Percentiles rank a stretch among this genome's conserved stretches.
phyloP scores from a whole-genome alignment of 768 basidiomycete genomes.

The Calocybe indica region DNA sequence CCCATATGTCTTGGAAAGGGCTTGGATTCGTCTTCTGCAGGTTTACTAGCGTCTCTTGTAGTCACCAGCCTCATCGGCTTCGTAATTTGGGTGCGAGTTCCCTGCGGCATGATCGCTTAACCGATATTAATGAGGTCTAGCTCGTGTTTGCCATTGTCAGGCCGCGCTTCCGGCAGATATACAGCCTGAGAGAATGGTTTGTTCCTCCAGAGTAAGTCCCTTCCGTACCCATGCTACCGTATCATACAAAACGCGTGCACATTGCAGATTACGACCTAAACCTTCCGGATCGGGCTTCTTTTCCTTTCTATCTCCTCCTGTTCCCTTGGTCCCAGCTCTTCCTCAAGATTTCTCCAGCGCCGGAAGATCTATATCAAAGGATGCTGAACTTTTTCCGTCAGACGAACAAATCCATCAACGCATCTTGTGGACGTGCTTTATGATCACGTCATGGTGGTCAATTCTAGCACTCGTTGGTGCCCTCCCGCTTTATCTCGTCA shows the following conservation, averaged over 20 bases:
- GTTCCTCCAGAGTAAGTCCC: slow-evolving; percentile 56
- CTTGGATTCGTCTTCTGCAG: slow-evolving; percentile 56
- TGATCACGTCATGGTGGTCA: slow-evolving; percentile 62
- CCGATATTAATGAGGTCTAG: slow-evolving; percentile 27
- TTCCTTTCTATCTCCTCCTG: slow-evolving; percentile 66
- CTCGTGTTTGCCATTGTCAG: slow-evolving; percentile 61
- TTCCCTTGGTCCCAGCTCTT: slow-evolving; percentile 57
- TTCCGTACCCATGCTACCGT: not conserved
- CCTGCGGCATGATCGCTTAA: not conserved
- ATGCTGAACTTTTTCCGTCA: slow-evolving; percentile 60
- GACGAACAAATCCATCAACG: slow-evolving; percentile 72
- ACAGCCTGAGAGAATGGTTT: slow-evolving; percentile 74
- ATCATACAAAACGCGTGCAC: slow-evolving; percentile 8
- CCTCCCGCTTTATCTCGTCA: slow-evolving; percentile 67
- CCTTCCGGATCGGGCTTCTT: slow-evolving; percentile 52
- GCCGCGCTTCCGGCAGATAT: slow-evolving; percentile 67
- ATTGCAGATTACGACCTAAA: slow-evolving; percentile 53
- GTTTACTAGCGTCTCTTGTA: slow-evolving; percentile 52
- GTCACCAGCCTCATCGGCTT: slow-evolving; percentile 55
- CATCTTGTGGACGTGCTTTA: slow-evolving; percentile 59
- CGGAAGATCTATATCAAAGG: slow-evolving; percentile 40
- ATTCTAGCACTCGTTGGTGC: slow-evolving; percentile 64
- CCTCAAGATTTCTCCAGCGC: slow-evolving; percentile 52
- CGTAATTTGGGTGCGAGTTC: slow-evolving; percentile 57
- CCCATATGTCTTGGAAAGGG: slow-evolving; percentile 60